Percentiles rank a stretch among this genome's conserved stretches.
Conservation (phyloP, 2,329 filamentous ascomycete species). For the Cytospora piceae region DNA sequence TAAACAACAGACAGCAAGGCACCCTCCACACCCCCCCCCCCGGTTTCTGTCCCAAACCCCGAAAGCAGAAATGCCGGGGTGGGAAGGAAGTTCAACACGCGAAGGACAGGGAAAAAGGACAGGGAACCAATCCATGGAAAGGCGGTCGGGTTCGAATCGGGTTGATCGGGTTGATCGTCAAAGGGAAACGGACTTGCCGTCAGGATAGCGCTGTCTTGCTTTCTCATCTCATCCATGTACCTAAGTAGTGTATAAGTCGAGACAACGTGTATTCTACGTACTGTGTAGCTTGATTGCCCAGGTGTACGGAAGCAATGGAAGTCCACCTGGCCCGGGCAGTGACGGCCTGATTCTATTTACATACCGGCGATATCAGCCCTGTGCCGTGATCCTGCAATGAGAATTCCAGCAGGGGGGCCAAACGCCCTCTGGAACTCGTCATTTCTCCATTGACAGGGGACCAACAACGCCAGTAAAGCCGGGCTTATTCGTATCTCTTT, state of each 20-base stretch:
- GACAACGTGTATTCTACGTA: not conserved
- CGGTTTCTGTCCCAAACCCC: not conserved
- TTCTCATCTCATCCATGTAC: not conserved
- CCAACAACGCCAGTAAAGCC: too few species aligned
- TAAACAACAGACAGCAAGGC: not conserved
- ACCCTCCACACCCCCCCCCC: not conserved
- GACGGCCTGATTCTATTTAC: not conserved
- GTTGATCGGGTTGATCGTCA: conserved; percentile 17
- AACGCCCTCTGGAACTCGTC: too few species aligned
- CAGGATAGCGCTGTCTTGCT: conserved; percentile 6
- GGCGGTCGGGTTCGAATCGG: conserved; percentile 6
- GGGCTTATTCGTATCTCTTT: too few species aligned
- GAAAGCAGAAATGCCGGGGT: not conserved
- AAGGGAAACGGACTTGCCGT: conserved; percentile 21
- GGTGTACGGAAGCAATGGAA: not conserved
- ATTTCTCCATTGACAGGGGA: too few species aligned
- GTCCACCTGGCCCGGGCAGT: too few species aligned
- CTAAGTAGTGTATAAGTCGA: not conserved
- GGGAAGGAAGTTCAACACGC: conserved; percentile 10
- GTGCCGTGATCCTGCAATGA: not conserved
- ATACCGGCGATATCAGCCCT: not conserved
- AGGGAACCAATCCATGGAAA: not conserved
- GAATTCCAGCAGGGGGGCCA: not conserved
- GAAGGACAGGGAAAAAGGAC: conserved; percentile 17
- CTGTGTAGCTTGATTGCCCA: not conserved